A percentile compares a stretch with the other conserved stretches of the same genome.
phyloP scores from a whole-genome alignment of 139 green algal species.

The Micromonas commoda region DNA sequence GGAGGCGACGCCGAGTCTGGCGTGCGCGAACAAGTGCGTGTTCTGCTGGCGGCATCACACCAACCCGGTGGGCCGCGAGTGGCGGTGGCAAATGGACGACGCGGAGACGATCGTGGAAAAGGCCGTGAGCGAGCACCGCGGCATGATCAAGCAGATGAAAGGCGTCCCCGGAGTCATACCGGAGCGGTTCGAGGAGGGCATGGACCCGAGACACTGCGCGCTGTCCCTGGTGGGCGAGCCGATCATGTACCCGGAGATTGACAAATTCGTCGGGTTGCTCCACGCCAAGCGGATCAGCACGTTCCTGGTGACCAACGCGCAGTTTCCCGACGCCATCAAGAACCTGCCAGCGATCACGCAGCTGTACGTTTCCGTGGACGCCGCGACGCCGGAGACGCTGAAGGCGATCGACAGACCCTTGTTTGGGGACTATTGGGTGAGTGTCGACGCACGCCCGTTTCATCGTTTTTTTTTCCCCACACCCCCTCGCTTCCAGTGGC shows the following conservation, averaged over 20 bases:
- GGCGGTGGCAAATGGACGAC: conserved; percentile 56
- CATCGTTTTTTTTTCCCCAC: not conserved
- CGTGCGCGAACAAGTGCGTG: conserved; percentile 78
- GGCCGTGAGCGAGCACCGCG: conserved; percentile 50
- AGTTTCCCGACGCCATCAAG: conserved; percentile 64
- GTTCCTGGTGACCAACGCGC: conserved; percentile 76
- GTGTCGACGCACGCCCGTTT: not conserved
- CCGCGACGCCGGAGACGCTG: conserved; percentile 65
- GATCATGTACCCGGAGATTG: conserved; percentile 86
- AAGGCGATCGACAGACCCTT: conserved; percentile 75
- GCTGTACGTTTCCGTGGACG: conserved; percentile 79
- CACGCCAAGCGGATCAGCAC: conserved; percentile 63
- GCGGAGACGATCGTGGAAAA: conserved; percentile 56
- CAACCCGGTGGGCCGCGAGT: conserved; percentile 65
- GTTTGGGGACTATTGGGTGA: conserved; percentile 73
- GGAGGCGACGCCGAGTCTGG: conserved; percentile 48
- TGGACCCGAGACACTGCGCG: conserved; percentile 61
- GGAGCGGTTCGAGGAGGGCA: conserved; percentile 56
- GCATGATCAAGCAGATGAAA: conserved; percentile 70
- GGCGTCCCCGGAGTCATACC: conserved; percentile 62
- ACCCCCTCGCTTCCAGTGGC: conserved; percentile 55
- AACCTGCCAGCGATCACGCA: conserved; percentile 66
- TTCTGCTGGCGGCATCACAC: conserved; percentile 71
- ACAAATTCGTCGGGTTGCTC: conserved; percentile 56
- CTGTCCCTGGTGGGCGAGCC: conserved; percentile 74